Percentiles rank a stretch among this genome's conserved stretches.
Evolutionary conservation across 2,329 filamentous ascomycete species (phyloP).

Genomic region (Plectosphaerella sp.): DNA sequence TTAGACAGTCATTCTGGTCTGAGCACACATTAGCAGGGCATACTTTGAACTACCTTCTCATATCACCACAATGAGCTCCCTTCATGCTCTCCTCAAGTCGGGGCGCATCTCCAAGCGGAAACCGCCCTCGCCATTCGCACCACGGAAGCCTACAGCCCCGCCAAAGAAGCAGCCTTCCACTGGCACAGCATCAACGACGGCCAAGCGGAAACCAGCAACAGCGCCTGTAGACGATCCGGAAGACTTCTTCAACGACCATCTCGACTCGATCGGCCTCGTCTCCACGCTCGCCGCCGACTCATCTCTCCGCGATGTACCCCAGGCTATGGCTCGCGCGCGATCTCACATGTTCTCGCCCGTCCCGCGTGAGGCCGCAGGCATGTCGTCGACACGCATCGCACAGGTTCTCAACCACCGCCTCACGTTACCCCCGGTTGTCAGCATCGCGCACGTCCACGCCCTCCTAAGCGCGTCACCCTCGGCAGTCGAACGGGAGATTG

Average conservation of each 20-base stretch:
- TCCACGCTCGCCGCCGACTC: constrained; percentile 50
- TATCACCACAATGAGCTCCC: not conserved
- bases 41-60: no score
- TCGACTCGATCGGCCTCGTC: constrained; percentile 58
- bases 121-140: not conserved
- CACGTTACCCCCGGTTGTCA: constrained; percentile 59
- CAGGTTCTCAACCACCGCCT: constrained; percentile 59
- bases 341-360: constrained; percentile 60
- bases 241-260: constrained; percentile 33
- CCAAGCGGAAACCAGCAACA: constrained; percentile 9
- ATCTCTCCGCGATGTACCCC: constrained; percentile 55
- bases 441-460: constrained; percentile 61
- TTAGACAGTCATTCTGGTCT: not conserved
- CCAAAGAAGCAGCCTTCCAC: not conserved
- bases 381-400: constrained; percentile 59
- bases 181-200: not conserved
- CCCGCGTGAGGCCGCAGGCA: constrained; percentile 52
- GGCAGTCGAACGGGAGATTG: constrained; percentile 62
- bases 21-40: no score
- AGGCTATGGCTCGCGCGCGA: constrained; percentile 60
- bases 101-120: not conserved
- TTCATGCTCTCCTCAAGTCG: not conserved
- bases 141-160: not conserved
- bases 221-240: constrained; percentile 12
- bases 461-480: constrained; percentile 56